Base-by-base conservation (phyloP, 179 eudicot genomes). In the Beta macrorhiza region DNA sequence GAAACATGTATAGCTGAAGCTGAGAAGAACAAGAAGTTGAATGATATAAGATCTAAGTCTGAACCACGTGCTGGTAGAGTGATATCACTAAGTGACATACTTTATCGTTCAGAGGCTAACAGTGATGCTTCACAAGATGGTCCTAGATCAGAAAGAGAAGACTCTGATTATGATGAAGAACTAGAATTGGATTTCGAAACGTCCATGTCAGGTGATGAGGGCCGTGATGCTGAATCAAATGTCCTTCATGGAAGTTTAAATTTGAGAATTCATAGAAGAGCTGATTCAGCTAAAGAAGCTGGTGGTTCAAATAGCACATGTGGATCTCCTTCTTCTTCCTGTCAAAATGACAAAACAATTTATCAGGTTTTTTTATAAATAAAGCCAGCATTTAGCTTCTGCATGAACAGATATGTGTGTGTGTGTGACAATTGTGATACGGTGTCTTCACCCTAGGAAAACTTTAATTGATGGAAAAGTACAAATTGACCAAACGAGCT, bases 121-220 rank as follows among this genome's bases (percentile, higher is more conserved):
- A 90, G 91, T 87, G 98, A 94, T 90, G 87, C 92, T 74, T 92
- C 95, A 74, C 91, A 84, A 82, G 97, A 91, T 85, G 95, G 89
- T 81, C 91, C 91, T 73, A 88, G 91, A 84, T 92, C 92, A 80
- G 98, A 90, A 75, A 92, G 97, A 81, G 99, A 94, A 72, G 98
- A 96, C 83, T 92, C 96, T 69, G 98, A 94, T 75, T 90, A 91
- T 85, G 97, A 94, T 68, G 98, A 95, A 76, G 98, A 92, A 83
- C 69, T 95, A 69, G 98, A 96, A 81, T 80, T 94, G 85, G 99
- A 94, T 84, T 87, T 96, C 86, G 98, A 91, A 83, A 90, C 98
- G 4, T 85, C 96, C 67, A 80, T 87, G 74, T 88, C 99, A 69
- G 91, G 92, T 82, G 97, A 95, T 79, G 99, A 91, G 88, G 91